Evolutionary conservation across 371 early-diverging fungal genomes (phyloP).

Genomic region (Zychaea mexicana): DNA sequence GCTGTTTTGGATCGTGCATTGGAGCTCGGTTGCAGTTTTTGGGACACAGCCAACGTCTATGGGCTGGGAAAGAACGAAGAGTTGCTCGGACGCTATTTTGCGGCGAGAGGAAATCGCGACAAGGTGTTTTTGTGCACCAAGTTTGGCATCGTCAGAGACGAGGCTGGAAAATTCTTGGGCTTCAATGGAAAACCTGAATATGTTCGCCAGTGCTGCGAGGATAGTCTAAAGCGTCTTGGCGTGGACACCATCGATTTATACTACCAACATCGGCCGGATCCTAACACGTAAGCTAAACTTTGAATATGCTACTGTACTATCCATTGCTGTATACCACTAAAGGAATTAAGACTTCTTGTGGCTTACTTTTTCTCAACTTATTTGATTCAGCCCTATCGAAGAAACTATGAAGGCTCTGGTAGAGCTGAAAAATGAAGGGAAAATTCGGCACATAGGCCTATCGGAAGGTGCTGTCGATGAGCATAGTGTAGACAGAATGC

Average conservation of each 20-base stretch:
- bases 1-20: slow-evolving; percentile 36
- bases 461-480: slow-evolving; percentile 56
- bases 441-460: slow-evolving; percentile 60
- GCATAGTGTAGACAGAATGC: slow-evolving; percentile 41
- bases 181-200: slow-evolving; percentile 51
- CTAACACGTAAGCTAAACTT: slow-evolving; percentile 17
- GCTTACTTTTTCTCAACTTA: too few relatives aligned
- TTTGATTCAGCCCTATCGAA: slow-evolving; percentile 52
- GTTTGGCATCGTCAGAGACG: slow-evolving; percentile 31
- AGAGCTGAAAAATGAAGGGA: slow-evolving; percentile 62
- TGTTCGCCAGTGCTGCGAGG: slow-evolving; percentile 45
- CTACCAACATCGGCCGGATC: slow-evolving; percentile 61
- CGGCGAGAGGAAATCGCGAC: slow-evolving; percentile 26
- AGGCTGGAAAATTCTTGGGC: slow-evolving; percentile 24
- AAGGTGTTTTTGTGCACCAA: slow-evolving; percentile 55
- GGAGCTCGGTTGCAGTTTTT: slow-evolving; percentile 25
- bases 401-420: slow-evolving; percentile 65
- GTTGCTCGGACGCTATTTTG: slow-evolving; percentile 36
- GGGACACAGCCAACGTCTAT: slow-evolving; percentile 34
- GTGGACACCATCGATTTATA: slow-evolving; percentile 59
- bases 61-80: slow-evolving; percentile 36
- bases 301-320: neutral
- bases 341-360: too few relatives aligned
- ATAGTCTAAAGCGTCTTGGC: slow-evolving; percentile 45
- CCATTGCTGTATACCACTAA: neutral